Evolutionary conservation across 2,329 filamentous ascomycete species (phyloP).

Genomic region (Penicillium sp.): DNA sequence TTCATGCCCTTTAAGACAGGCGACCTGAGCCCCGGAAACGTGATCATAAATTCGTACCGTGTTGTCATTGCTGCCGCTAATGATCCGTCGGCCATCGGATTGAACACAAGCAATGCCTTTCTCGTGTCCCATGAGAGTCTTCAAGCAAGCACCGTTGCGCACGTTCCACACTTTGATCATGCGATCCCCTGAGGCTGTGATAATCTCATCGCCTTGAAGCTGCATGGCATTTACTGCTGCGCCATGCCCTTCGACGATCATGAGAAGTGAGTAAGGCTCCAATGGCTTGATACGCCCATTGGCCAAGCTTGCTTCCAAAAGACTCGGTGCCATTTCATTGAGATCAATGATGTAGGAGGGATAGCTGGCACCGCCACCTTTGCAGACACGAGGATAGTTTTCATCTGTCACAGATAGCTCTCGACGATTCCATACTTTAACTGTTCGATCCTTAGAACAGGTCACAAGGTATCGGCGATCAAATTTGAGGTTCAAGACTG

Average conservation of each 20-base stretch:
- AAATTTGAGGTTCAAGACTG: constrained; percentile 89
- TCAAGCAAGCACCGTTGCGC: constrained; percentile 70
- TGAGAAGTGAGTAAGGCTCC: constrained; percentile 73
- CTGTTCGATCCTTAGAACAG: constrained; percentile 94
- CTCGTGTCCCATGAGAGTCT: constrained; percentile 79
- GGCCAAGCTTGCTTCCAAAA: constrained; percentile 45
- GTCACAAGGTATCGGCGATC: constrained; percentile 90
- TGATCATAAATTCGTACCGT: constrained; percentile 95
- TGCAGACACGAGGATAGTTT: constrained; percentile 46
- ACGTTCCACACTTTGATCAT: constrained; percentile 95
- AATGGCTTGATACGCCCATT: constrained; percentile 45
- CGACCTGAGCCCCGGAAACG: constrained; percentile 81
- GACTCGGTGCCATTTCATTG: constrained; percentile 39
- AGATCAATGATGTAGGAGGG: constrained; percentile 58
- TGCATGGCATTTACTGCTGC: constrained; percentile 97
- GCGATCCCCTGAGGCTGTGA: constrained; percentile 92
- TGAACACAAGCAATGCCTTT: constrained; percentile 98
- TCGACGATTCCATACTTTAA: constrained; percentile 90
- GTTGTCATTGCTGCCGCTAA: constrained; percentile 94
- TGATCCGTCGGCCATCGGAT: constrained; percentile 88
- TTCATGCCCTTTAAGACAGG: constrained; percentile 76
- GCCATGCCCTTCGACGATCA: constrained; percentile 76
- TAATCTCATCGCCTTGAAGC: constrained; percentile 78
- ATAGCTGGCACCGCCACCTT: constrained; percentile 46
- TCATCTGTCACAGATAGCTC: constrained; percentile 55